Evolutionary conservation across 768 basidiomycete genomes (phyloP).

Genomic region (Kwoniella pini): DNA sequence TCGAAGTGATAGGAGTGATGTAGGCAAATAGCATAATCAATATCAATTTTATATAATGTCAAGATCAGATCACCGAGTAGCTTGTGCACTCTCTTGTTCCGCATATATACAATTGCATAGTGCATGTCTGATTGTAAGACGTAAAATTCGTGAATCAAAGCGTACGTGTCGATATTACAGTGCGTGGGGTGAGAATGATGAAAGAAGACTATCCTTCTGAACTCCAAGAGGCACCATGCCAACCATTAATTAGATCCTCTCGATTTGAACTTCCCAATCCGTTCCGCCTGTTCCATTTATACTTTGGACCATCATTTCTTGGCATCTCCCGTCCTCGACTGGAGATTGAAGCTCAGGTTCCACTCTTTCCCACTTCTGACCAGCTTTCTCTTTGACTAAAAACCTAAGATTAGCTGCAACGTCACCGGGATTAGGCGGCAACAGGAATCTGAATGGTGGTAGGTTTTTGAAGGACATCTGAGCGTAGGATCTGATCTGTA

Average conservation of each 20-base stretch:
- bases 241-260: slow-evolving; percentile 14
- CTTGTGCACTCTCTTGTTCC: too few relatives aligned
- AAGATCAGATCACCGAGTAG: too few relatives aligned
- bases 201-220: too few relatives aligned
- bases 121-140: too few relatives aligned
- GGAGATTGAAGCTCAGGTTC: background rate
- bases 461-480: slow-evolving; percentile 13
- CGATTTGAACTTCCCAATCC: slow-evolving; percentile 19
- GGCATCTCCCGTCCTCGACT: background rate
- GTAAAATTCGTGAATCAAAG: too few relatives aligned
- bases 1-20: background rate
- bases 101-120: too few relatives aligned
- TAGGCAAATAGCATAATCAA: too few relatives aligned
- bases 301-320: slow-evolving; percentile 1
- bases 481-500: slow-evolving; percentile 15
- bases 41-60: too few relatives aligned
- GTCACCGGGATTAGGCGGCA: slow-evolving; percentile 8
- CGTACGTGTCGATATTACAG: too few relatives aligned
- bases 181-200: too few relatives aligned
- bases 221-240: too few relatives aligned
- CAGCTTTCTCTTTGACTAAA: slow-evolving; percentile 1
- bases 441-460: slow-evolving; percentile 20
- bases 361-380: slow-evolving; percentile 2
- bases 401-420: background rate
- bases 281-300: background rate